Evolutionary conservation across 805 yeast genomes (phyloP).

Genomic region (Nadsonia fulvescens): DNA sequence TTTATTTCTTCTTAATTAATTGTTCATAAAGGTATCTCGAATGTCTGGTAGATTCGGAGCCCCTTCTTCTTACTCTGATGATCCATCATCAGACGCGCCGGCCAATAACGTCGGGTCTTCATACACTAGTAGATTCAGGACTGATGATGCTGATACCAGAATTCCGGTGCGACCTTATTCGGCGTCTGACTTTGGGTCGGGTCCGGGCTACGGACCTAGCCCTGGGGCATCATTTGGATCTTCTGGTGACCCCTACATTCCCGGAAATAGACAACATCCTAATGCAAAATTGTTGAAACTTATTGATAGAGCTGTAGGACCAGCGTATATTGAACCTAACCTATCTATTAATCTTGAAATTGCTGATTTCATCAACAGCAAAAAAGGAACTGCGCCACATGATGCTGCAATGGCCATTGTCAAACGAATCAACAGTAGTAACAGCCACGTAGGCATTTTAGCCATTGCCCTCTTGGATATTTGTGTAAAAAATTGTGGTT

Average conservation of each 20-base stretch:
- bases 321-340: constrained; percentile 71
- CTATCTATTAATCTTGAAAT: constrained; percentile 76
- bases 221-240: too few relatives aligned
- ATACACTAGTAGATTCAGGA: constrained; percentile 5
- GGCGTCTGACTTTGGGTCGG: too few relatives aligned
- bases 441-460: constrained; percentile 66
- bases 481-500: constrained; percentile 92
- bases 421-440: constrained; percentile 62
- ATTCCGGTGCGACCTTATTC: too few relatives aligned
- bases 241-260: constrained; percentile 5
- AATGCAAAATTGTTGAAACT: constrained; percentile 5
- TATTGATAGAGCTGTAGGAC: constrained; percentile 54
- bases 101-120: too few relatives aligned
- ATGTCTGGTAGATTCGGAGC: not conserved
- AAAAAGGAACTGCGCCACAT: constrained; percentile 78
- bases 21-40: too few relatives aligned
- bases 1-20: too few relatives aligned
- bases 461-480: constrained; percentile 68
- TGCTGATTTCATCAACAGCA: constrained; percentile 82
- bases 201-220: too few relatives aligned
- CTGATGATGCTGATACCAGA: too few relatives aligned
- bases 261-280: constrained; percentile 4
- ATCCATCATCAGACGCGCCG: too few relatives aligned
- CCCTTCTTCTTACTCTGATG: too few relatives aligned
- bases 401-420: constrained; percentile 85